A percentile compares a stretch with the other conserved stretches of the same genome.
phyloP scores from a whole-genome alignment of 306 rosid genomes.

The Albizia julibrissin region DNA sequence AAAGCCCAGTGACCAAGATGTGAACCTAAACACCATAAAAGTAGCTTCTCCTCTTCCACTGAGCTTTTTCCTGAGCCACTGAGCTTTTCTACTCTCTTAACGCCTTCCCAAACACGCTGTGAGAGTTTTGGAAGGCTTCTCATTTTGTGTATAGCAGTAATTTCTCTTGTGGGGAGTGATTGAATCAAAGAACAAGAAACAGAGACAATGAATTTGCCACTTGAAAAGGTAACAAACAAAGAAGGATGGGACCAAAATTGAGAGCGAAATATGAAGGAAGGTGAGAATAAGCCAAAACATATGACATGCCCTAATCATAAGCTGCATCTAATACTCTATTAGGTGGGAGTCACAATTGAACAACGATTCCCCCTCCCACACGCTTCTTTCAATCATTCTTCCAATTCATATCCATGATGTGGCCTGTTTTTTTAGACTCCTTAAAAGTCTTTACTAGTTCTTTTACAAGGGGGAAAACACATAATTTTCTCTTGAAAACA shows the following conservation, averaged over 20 bases:
- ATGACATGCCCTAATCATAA: background rate
- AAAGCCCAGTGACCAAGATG: too few relatives aligned
- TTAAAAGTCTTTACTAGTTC: too few relatives aligned
- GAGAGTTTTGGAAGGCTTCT: background rate
- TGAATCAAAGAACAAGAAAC: background rate
- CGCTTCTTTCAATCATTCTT: background rate
- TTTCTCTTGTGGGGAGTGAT: background rate
- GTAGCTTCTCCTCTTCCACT: too few relatives aligned
- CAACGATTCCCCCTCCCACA: background rate
- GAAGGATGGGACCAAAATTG: background rate
- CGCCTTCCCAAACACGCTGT: too few relatives aligned
- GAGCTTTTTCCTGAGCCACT: too few relatives aligned
- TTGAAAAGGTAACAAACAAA: background rate
- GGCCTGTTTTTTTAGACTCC: background rate
- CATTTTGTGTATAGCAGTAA: background rate
- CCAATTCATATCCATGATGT: background rate
- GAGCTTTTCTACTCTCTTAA: too few relatives aligned
- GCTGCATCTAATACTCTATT: slow-evolving; percentile 6
- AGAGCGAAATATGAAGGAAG: background rate
- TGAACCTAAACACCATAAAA: too few relatives aligned
- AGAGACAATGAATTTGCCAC: background rate
- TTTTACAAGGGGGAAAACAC: too few relatives aligned
- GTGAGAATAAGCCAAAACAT: background rate
- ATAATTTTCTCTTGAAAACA: background rate
- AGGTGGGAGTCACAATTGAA: background rate